These are phyloP conservation scores for Penicillium tannophilum DNA, from an alignment of 495 filamentous ascomycete genomes.

Conservation along the genomic window DNA sequence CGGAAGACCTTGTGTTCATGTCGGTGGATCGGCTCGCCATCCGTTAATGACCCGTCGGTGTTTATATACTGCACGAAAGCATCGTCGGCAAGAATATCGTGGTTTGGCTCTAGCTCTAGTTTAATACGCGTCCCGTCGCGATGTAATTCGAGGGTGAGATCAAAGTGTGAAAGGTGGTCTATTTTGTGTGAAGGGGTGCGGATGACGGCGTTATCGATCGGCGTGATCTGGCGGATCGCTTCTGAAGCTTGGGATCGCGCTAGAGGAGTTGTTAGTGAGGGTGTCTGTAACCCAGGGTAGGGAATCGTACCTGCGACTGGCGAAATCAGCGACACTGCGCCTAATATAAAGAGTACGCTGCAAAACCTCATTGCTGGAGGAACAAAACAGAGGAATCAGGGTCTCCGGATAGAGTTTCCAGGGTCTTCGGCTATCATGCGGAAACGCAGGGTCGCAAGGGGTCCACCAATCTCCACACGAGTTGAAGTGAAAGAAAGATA, in stretches of 20 bases:
- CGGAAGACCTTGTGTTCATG: constrained; percentile 79
- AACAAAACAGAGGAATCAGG: constrained; percentile 2
- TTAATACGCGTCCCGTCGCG: constrained; percentile 68
- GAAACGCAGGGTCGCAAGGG: constrained; percentile 1
- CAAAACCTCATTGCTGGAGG: constrained; percentile 28
- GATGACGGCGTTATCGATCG: constrained; percentile 74
- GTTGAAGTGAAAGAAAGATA: neutral
- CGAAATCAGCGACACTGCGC: constrained; percentile 23
- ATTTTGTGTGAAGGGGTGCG: constrained; percentile 78
- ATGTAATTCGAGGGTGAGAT: constrained; percentile 77
- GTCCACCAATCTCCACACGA: neutral
- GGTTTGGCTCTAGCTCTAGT: constrained; percentile 84
- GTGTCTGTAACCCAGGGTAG: neutral
- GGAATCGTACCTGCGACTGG: constrained; percentile 20
- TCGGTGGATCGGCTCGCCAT: constrained; percentile 66
- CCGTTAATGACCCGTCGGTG: constrained; percentile 63
- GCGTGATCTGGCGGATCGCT: constrained; percentile 72
- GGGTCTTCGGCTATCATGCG: constrained; percentile 5
- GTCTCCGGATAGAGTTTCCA: constrained; percentile 8
- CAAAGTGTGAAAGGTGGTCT: constrained; percentile 77
- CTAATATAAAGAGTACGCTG: constrained; percentile 21
- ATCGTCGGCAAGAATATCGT: constrained; percentile 81
- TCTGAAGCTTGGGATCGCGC: constrained; percentile 76
- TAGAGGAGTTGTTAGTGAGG: constrained; percentile 16
- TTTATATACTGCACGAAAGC: constrained; percentile 72